Base-by-base conservation (phyloP, 2,329 filamentous ascomycete species). In the Xylariaceae sp. region DNA sequence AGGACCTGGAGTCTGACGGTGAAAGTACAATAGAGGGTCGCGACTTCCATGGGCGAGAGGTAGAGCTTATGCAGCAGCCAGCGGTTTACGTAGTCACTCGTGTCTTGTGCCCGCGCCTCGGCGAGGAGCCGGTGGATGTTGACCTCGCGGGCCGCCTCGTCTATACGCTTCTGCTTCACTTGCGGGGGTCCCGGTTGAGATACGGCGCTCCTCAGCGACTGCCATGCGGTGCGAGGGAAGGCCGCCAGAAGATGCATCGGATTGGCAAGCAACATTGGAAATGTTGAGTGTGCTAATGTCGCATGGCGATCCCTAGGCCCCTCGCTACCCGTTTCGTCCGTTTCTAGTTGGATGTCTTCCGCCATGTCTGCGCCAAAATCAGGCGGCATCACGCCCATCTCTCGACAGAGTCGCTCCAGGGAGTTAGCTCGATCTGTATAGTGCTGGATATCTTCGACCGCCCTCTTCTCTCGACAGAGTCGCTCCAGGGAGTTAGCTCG, bases 1-100 rank as follows among this genome's bases (percentile, higher is more conserved):
- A 51, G 44, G 12, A 65, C 54, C 13, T 47, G 47, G 12, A 62
- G 43, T 5, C 25, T 39, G 5, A 40, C 35, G 10, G 52, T 45
- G 32, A 61, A 64, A 5, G 57, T 52, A 8, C 54, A 46, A 38
- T 65, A 62, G 6, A 74, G 55, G 3, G 66, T 46, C 35, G 63
- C 53, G 1, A 56, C 66, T 38, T 69, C 63, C 35, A 72, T 46
- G 0, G 66, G 56, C 3, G 65, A 69, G 11, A 58, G 53, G 22
- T 68, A 62, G 25, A 75, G 56, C 26, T 65, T 63, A 30, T 74
- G 66, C 10, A 75, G 57, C 3, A 75, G 52, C 71, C 72, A 75
- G 25, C 67, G 58, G 42, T 66, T 67, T 44, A 75, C 61, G 36
- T 61, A 70, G 31, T 70, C 63, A 2, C 50, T 52, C 40, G 63